These are phyloP conservation scores for Phaeosphaeria sp. DNA, from an alignment of 2,329 filamentous ascomycete species.

Conservation along the genomic window DNA sequence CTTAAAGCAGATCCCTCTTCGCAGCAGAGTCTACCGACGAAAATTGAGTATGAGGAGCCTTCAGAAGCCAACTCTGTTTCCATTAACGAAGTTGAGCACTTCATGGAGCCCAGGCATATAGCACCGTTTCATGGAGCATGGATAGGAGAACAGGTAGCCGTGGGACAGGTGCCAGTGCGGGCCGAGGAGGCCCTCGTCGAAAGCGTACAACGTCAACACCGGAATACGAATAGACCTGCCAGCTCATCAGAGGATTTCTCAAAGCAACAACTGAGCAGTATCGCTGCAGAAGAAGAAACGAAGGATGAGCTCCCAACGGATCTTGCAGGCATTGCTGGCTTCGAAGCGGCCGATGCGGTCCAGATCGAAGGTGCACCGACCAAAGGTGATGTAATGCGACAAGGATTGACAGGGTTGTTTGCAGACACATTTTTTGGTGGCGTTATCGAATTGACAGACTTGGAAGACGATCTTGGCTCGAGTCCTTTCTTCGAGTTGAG, in stretches of 20 bases:
- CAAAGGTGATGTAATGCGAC: no score
- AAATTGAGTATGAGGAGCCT: constrained; percentile 16
- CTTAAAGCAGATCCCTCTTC: constrained; percentile 11
- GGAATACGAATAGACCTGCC: no score
- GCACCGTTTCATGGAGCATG: constrained; percentile 11
- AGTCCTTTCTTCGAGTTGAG: no score
- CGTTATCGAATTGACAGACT: no score
- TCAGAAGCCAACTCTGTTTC: not conserved
- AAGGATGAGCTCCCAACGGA: not conserved
- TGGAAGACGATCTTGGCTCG: no score
- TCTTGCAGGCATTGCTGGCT: not conserved
- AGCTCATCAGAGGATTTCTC: not conserved
- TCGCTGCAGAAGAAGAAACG: not conserved
- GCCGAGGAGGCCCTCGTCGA: no score
- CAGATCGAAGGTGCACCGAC: no score
- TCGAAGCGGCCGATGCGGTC: not conserved
- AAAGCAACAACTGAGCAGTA: not conserved
- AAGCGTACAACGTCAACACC: no score
- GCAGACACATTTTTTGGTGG: no score
- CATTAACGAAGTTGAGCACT: not conserved
- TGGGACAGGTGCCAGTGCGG: constrained; percentile 16
- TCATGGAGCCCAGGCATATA: constrained; percentile 5
- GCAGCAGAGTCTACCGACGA: constrained; percentile 5
- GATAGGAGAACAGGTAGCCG: constrained; percentile 14
- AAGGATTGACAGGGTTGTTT: no score